Percentiles rank a stretch among this genome's conserved stretches.
These are phyloP conservation scores for Candida easanensis DNA, from an alignment of 805 yeast species.

Conservation along the genomic window DNA sequence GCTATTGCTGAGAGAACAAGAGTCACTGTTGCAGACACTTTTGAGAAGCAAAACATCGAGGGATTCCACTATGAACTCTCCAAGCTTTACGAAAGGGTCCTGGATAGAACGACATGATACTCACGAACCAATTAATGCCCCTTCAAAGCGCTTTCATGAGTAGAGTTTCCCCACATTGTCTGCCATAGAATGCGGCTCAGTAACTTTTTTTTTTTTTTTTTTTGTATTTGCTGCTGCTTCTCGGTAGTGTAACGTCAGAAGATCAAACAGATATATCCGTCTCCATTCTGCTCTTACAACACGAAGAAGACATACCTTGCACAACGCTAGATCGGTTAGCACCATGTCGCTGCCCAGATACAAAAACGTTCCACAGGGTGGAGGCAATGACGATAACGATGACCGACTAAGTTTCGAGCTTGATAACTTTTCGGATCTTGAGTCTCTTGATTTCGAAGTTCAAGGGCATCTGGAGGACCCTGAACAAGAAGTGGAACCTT, in stretches of 20 bases:
- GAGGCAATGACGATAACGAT: background rate
- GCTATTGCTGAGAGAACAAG: constrained; percentile 55
- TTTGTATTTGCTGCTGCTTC: no score
- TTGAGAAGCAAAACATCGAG: constrained; percentile 33
- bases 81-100: constrained; percentile 39
- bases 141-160: no score
- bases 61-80: constrained; percentile 45
- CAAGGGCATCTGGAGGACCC: constrained; percentile 11
- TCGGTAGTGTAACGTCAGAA: no score
- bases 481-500: constrained; percentile 18
- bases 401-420: constrained; percentile 17
- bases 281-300: no score
- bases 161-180: no score
- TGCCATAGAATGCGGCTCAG: no score
- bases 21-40: constrained; percentile 34
- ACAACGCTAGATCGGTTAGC: no score
- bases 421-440: constrained; percentile 23
- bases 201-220: no score
- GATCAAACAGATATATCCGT: no score
- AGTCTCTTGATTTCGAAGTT: constrained; percentile 24
- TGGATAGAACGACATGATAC: constrained; percentile 35
- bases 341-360: constrained; percentile 17
- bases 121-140: no score
- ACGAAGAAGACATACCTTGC: no score
- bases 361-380: constrained; percentile 8